Evolutionary conservation across 306 rosid genomes (phyloP).

Genomic region (Chamaecrista fasciculata): DNA sequence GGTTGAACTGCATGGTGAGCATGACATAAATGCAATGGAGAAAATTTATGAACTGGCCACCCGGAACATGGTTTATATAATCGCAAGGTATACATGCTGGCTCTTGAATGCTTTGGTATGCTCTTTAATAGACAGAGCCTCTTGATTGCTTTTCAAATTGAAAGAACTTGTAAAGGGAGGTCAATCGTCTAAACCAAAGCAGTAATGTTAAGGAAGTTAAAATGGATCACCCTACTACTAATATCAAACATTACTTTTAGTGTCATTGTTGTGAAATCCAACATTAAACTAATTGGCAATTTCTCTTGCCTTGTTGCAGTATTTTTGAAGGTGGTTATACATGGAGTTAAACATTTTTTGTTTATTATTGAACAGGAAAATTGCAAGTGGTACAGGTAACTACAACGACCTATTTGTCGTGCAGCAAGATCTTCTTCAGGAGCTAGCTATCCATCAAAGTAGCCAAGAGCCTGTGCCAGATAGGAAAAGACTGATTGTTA

Average conservation of each 20-base stretch:
- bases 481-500: slow-evolving; percentile 48
- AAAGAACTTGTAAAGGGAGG: background rate
- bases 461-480: slow-evolving; percentile 27
- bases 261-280: background rate
- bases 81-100: slow-evolving; percentile 46
- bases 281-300: background rate
- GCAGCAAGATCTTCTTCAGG: slow-evolving; percentile 60
- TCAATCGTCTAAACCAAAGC: background rate
- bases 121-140: background rate
- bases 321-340: background rate
- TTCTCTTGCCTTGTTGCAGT: background rate
- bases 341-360: background rate
- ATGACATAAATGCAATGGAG: slow-evolving; percentile 35
- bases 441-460: slow-evolving; percentile 49
- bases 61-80: slow-evolving; percentile 39
- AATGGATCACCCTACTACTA: background rate
- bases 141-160: background rate
- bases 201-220: background rate
- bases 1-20: slow-evolving; percentile 44
- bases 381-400: slow-evolving; percentile 28
- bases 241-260: background rate
- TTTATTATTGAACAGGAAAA: slow-evolving; percentile 37
- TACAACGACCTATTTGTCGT: slow-evolving; percentile 49
- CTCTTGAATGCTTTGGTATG: background rate
- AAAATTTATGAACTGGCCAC: slow-evolving; percentile 34